Percentiles rank a stretch among this genome's conserved stretches.
Evolutionary conservation across 768 basidiomycete genomes (phyloP).

Genomic region (Crassisporium funariophilum): DNA sequence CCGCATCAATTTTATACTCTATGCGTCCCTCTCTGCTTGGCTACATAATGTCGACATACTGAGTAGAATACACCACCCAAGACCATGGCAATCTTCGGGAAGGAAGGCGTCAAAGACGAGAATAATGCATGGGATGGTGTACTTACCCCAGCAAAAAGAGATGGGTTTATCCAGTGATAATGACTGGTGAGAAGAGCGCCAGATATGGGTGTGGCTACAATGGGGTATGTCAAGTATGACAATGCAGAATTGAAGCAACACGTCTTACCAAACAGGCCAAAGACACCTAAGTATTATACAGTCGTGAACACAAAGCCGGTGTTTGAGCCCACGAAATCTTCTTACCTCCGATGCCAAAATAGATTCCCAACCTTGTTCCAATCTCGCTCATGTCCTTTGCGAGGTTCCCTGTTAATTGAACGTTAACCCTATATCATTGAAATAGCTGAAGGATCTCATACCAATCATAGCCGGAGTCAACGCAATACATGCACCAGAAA

Average conservation of each 20-base stretch:
- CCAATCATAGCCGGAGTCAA: constrained; percentile 33
- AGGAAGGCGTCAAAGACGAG: neutral
- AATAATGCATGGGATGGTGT: neutral
- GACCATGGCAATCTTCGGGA: constrained; percentile 16
- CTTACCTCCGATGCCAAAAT: constrained; percentile 44
- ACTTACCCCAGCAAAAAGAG: constrained; percentile 42
- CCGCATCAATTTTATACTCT: constrained; percentile 19
- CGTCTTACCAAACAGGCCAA: constrained; percentile 39
- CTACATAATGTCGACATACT: constrained; percentile 21
- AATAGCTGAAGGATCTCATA: constrained; percentile 9
- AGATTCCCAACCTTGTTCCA: constrained; percentile 50
- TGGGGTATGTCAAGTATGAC: neutral
- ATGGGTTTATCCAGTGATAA: constrained; percentile 45
- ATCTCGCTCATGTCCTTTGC: constrained; percentile 44
- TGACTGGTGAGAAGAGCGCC: constrained; percentile 50
- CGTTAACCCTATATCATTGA: neutral
- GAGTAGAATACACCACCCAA: constrained; percentile 21
- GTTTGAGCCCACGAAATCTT: no score
- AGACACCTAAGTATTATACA: constrained; percentile 16
- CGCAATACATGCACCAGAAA: constrained; percentile 43
- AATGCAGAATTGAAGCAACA: neutral
- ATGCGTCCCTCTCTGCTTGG: constrained; percentile 23
- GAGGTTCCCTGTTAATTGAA: constrained; percentile 28
- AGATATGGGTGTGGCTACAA: constrained; percentile 46
- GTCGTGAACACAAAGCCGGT: neutral